A percentile compares a stretch with the other conserved stretches of the same genome.
These are phyloP conservation scores for Aspergillus neotritici DNA, from an alignment of 2,329 filamentous ascomycete species.

Conservation along the genomic window DNA sequence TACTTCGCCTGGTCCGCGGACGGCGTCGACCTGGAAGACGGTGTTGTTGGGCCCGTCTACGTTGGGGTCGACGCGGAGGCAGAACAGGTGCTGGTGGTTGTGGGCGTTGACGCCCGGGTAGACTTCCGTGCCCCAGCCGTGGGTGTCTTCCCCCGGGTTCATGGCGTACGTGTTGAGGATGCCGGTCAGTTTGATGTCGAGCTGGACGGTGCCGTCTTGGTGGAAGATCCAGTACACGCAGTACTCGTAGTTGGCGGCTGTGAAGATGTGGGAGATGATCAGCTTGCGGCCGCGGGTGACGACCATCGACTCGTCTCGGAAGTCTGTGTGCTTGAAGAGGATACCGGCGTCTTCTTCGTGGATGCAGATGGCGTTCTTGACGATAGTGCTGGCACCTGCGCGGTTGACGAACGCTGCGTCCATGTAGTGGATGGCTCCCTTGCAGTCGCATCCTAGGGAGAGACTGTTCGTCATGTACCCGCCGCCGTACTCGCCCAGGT, in stretches of 20 bases:
- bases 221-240: slow-evolving; percentile 84
- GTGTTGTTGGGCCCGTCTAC: slow-evolving; percentile 82
- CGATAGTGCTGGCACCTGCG: slow-evolving; percentile 66
- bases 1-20: slow-evolving; percentile 63
- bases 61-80: slow-evolving; percentile 78
- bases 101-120: slow-evolving; percentile 89
- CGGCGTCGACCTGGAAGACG: slow-evolving; percentile 75
- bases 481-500: slow-evolving; percentile 44
- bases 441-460: slow-evolving; percentile 41
- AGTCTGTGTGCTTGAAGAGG: slow-evolving; percentile 90
- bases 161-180: slow-evolving; percentile 89
- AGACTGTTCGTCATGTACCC: slow-evolving; percentile 47
- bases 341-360: slow-evolving; percentile 92
- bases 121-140: slow-evolving; percentile 87
- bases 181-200: slow-evolving; percentile 85
- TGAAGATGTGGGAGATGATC: slow-evolving; percentile 86
- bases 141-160: slow-evolving; percentile 70
- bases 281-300: slow-evolving; percentile 82
- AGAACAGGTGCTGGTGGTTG: slow-evolving; percentile 95
- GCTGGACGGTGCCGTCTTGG: slow-evolving; percentile 85
- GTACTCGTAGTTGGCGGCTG: slow-evolving; percentile 94
- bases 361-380: slow-evolving; percentile 93
- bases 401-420: slow-evolving; percentile 79
- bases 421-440: slow-evolving; percentile 74
- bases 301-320: slow-evolving; percentile 80